Base-by-base conservation (phyloP, 306 rosid species). In the Quercus robur region DNA sequence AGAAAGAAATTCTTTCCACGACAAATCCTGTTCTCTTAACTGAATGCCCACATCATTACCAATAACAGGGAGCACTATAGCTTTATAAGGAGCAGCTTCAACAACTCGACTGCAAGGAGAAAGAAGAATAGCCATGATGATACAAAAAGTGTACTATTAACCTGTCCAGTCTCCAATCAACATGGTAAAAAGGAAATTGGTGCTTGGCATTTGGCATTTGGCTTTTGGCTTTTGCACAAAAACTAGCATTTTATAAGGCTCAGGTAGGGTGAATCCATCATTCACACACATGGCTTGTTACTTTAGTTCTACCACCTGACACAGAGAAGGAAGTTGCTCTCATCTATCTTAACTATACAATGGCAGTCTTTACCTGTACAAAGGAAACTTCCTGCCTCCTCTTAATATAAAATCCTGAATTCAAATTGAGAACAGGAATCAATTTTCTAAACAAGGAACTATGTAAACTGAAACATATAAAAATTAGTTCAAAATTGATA, bases 351-450 rank as follows among this genome's bases (percentile, higher is more conserved):
- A 38, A 38, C 46, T 38, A 38, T 38, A 38, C 46, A 38, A 38
- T 38, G 46, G 46, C 46, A 38, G 11, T 21, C 59, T 71, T 82
- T 82, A 94, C 99, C 97, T 87, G 89, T 91, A 94, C 81, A 94
- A 78, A 76, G 97, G 94, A 87, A 90, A 80, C 84, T 90, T 90
- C 57, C 79, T 82, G 80, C 95, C 97, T 75, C 97, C 97, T 79
- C 99, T 87, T 52, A 87, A 70, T 84, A 93, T 90, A 94, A 91
- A 94, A 86, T 94, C 99, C 99, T 93, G 93, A 81, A 76, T 61
- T 71, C 81, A 76, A 75, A 73, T 61, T 14, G 79, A 84, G 23
- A 25, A 8, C 55, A 41, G 28, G 38, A 35, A 78, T 75, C 74
- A 81, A 54, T 70, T 58, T 77, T 67, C 30, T 52, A 35, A 12